phyloP scores from a whole-genome alignment of 2,329 filamentous ascomycete species.

The Beauveria rudraprayagi region DNA sequence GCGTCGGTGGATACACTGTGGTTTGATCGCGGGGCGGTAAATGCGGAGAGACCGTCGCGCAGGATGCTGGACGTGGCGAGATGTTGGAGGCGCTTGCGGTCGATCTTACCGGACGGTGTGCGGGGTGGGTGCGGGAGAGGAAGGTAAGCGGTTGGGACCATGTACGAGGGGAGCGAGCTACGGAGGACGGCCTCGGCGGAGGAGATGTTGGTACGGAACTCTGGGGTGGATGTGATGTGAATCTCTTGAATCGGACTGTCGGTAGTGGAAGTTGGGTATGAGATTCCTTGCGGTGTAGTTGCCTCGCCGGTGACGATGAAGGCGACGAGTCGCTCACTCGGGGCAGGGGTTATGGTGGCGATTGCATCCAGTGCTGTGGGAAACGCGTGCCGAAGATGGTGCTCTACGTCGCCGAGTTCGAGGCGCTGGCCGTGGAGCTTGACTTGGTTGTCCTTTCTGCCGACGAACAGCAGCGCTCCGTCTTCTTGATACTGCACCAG shows the following conservation, averaged over 20 bases:
- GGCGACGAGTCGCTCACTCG: neutral
- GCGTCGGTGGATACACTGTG: neutral
- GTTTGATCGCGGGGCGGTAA: neutral
- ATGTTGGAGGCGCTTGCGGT: neutral
- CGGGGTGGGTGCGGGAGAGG: neutral
- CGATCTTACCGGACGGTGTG: neutral
- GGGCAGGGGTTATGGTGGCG: neutral
- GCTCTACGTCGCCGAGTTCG: slow-evolving; percentile 29
- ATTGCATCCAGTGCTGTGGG: neutral
- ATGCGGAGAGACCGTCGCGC: neutral
- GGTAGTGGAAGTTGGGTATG: neutral
- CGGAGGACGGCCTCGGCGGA: neutral
- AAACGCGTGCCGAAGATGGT: neutral
- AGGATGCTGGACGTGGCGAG: neutral
- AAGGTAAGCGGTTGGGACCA: neutral
- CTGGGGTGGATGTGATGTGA: neutral
- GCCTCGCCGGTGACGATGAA: neutral
- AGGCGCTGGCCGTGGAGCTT: slow-evolving; percentile 48
- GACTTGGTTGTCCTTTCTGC: slow-evolving; percentile 46
- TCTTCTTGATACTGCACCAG: slow-evolving; percentile 22
- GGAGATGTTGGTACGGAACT: neutral
- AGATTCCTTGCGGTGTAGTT: neutral
- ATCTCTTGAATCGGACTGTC: neutral
- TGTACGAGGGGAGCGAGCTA: neutral
- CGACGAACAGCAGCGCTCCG: slow-evolving; percentile 32